A percentile compares a stretch with the other conserved stretches of the same genome.
These are phyloP conservation scores for Danielia reshetovae DNA, from an alignment of 805 yeast genomes.

Conservation along the genomic window DNA sequence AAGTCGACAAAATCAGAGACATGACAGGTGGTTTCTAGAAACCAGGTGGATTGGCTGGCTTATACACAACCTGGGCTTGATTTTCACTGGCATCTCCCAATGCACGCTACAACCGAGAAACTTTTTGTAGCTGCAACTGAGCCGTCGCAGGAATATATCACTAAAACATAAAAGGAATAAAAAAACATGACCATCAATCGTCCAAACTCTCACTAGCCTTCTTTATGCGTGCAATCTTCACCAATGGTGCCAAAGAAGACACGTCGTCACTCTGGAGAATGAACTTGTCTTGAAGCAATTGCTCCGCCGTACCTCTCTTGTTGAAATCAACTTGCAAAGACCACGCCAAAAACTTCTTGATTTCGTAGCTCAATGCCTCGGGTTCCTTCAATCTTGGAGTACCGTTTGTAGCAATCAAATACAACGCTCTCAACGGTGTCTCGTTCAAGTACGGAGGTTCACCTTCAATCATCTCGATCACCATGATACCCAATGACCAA, in stretches of 20 bases:
- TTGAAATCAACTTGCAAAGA: constrained; percentile 83
- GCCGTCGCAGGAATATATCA: constrained; percentile 2
- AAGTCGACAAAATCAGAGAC: constrained; percentile 55
- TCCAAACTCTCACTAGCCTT: constrained; percentile 35
- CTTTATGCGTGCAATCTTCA: constrained; percentile 67
- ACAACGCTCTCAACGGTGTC: constrained; percentile 89
- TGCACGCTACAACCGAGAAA: background rate
- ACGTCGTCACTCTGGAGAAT: constrained; percentile 61
- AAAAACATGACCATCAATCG: constrained; percentile 1
- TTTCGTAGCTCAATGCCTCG: constrained; percentile 61
- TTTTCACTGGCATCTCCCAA: too few relatives aligned
- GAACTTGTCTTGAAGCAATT: constrained; percentile 65
- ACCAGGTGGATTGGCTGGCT: background rate
- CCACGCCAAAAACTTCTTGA: constrained; percentile 69
- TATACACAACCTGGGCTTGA: background rate
- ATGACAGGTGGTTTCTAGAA: constrained; percentile 42
- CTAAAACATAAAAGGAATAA: constrained; percentile 5
- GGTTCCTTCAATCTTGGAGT: constrained; percentile 93
- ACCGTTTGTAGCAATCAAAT: constrained; percentile 93
- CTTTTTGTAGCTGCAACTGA: background rate
- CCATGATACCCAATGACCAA: constrained; percentile 98
- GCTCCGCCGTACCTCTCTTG: constrained; percentile 72
- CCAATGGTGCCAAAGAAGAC: constrained; percentile 64
- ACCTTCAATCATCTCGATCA: constrained; percentile 97
- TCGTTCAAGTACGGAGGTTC: constrained; percentile 98